Conservation (phyloP, 169 alveolate genomes). For the Theileria equi region DNA sequence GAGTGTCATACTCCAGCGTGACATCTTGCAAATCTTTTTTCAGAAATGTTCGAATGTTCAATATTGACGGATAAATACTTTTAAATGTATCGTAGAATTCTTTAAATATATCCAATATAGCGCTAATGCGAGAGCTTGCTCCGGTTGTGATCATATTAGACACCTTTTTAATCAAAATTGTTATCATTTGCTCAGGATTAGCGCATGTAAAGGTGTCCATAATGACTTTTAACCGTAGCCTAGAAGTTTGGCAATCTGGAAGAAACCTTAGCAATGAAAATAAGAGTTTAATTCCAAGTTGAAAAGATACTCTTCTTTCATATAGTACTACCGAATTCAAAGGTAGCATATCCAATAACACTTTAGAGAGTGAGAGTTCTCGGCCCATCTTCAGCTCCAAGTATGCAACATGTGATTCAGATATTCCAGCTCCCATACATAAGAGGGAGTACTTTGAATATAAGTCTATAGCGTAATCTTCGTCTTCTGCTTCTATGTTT, state of each 20-base stretch:
- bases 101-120: too few species aligned
- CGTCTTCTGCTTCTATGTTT: too few species aligned
- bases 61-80: background rate
- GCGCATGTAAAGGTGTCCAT: conserved; percentile 4
- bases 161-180: background rate
- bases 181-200: background rate
- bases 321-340: conserved; percentile 32
- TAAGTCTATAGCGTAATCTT: conserved; percentile 3
- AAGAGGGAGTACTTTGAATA: conserved; percentile 19
- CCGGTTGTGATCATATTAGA: too few species aligned
- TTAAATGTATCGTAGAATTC: too few species aligned
- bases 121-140: too few species aligned
- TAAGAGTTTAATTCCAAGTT: conserved; percentile 35
- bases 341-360: conserved; percentile 33
- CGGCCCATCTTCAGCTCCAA: conserved; percentile 31
- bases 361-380: conserved; percentile 18
- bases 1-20: background rate
- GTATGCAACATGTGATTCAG: conserved; percentile 40
- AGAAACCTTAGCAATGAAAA: conserved; percentile 14
- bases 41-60: background rate
- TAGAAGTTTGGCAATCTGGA: conserved; percentile 31
- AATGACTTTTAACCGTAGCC: conserved; percentile 9
- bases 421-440: conserved; percentile 23
- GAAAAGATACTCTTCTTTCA: conserved; percentile 45
- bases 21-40: background rate